Conservation (phyloP, 2,329 filamentous ascomycete species). For the Hypomyces rosellus region DNA sequence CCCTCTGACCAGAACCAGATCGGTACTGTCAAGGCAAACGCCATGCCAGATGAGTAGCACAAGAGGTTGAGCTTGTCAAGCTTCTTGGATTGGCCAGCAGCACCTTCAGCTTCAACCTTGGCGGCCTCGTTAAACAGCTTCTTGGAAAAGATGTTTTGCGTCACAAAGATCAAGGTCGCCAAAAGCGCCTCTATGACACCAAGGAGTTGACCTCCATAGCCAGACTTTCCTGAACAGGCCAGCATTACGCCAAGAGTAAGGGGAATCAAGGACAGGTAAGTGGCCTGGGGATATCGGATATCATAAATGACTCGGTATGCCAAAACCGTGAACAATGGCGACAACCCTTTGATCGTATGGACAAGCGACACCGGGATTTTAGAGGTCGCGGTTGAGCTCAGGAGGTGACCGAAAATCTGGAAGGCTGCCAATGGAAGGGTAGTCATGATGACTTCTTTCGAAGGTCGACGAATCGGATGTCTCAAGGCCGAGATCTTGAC, state of each 20-base stretch:
- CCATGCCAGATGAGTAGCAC: constrained; percentile 93
- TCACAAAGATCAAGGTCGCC: constrained; percentile 91
- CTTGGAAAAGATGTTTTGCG: constrained; percentile 98
- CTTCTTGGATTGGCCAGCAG: constrained; percentile 61
- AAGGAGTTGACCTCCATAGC: constrained; percentile 76
- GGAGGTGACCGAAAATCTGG: constrained; percentile 86
- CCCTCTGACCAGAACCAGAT: constrained; percentile 95
- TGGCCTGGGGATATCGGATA: constrained; percentile 79
- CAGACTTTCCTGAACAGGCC: constrained; percentile 78
- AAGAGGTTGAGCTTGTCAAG: constrained; percentile 94
- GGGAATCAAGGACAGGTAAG: constrained; percentile 84
- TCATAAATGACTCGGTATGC: constrained; percentile 87
- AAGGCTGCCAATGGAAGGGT: constrained; percentile 90
- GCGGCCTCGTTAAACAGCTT: constrained; percentile 94
- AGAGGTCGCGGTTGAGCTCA: constrained; percentile 88
- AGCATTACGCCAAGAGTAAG: constrained; percentile 92
- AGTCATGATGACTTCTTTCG: constrained; percentile 72
- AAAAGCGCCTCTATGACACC: constrained; percentile 86
- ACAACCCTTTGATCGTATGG: constrained; percentile 97
- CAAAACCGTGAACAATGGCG: constrained; percentile 88
- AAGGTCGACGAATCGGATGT: constrained; percentile 76
- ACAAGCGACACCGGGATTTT: constrained; percentile 95
- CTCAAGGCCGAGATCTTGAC: constrained; percentile 70
- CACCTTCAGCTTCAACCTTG: constrained; percentile 69
- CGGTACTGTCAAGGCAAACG: constrained; percentile 79